Evolutionary conservation across 176 grass and related monocot genomes (phyloP).

Genomic region (Cenchrus purpureus): DNA sequence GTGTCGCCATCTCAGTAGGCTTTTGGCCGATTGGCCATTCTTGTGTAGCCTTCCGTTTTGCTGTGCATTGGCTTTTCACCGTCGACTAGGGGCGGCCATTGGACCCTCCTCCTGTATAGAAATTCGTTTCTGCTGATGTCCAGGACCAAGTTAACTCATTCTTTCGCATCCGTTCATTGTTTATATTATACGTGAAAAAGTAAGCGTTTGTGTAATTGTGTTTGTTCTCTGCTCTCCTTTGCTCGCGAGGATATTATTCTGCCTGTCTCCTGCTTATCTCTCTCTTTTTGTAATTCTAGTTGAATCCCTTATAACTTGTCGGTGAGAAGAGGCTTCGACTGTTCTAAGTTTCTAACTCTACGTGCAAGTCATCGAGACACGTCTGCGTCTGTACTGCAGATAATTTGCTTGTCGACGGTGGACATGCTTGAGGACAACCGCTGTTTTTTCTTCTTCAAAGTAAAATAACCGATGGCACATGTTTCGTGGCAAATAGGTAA

Average conservation of each 20-base stretch:
- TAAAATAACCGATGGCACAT: background rate
- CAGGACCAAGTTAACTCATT: background rate
- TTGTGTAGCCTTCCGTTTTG: slow-evolving; percentile 37
- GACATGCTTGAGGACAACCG: too few species aligned
- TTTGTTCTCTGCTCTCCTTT: background rate
- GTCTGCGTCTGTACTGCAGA: too few species aligned
- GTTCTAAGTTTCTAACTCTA: too few species aligned
- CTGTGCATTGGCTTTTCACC: background rate
- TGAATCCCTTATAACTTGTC: background rate
- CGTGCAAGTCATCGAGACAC: too few species aligned
- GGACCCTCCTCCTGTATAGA: slow-evolving; percentile 31
- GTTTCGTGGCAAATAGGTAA: background rate
- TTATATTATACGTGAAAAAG: background rate
- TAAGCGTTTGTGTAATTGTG: background rate
- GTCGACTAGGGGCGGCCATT: background rate
- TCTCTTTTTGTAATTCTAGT: background rate
- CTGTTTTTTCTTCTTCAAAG: too few species aligned
- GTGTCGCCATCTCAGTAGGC: slow-evolving; percentile 11
- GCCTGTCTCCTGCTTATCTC: too few species aligned
- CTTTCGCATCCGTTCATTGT: background rate
- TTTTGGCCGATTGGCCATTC: slow-evolving; percentile 38
- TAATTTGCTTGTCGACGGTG: too few species aligned
- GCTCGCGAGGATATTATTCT: too few species aligned
- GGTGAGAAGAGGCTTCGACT: background rate
- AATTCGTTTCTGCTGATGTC: slow-evolving; percentile 13